Evolutionary conservation across 495 filamentous ascomycete genomes (phyloP), one percentile per base, ranked within the genome.

Genomic region (Talaromyces borbonicus): DNA sequence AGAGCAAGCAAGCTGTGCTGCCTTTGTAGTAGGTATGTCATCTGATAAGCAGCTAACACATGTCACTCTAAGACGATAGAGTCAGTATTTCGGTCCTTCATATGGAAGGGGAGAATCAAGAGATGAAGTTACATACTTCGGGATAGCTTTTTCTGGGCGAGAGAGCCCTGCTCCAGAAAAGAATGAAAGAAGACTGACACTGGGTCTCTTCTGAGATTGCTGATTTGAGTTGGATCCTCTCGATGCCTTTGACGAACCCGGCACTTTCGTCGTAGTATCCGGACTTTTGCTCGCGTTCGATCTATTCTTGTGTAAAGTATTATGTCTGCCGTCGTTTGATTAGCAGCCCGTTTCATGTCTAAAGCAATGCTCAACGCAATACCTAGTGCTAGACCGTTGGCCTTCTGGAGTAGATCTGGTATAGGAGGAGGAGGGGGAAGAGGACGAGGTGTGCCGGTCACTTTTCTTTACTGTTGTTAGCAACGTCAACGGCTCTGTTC

Each of bases 31-130:
- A 1, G 78, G 75, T 3, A 79, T 56, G 46, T 80, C 76, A 40
- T 82, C 74, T 26, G 78, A 73, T 53, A 79, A 59, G 61, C 86
- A 92, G 19, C 73, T 77, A 14, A 87, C 59, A 47, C 85, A 90
- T 55, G 80, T 71, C 24, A 79, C 70, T 46, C 83, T 85, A 43
- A 7, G 6, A 12, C 15, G 2, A 14, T 6, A 41, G 7, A 24
- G n/a, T 45, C n/a, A 45, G 38, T 5, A 41, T 41, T n/a, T 41
- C n/a, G 7, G 19, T 25, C 37, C 25, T 26, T 14, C n/a, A n/a
- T n/a, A 4, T 15, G n/a, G 12, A 8, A 41, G 26, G 11, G 20
- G 23, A 23, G n/a, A 8, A 35, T 14, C 14, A n/a, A 24, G 4
- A 20, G 35, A 20, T 38, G 35, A 22, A 6, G 7, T 6, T 41